A percentile compares a stretch with the other conserved stretches of the same genome.
Conservation (phyloP, 2,329 filamentous ascomycete genomes). For the Calonectria ilicicola region DNA sequence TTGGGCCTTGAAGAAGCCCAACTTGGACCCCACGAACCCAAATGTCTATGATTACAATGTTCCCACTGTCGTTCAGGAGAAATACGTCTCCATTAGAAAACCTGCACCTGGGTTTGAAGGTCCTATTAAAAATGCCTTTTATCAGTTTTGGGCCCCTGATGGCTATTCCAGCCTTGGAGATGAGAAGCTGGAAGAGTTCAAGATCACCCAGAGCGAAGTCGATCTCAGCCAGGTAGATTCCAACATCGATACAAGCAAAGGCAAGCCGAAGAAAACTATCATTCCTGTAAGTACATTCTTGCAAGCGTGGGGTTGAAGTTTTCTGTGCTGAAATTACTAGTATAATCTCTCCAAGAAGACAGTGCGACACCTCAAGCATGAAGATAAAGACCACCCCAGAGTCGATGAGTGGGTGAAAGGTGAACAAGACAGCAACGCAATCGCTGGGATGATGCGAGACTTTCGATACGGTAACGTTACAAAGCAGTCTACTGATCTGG, state of each 20-base stretch:
- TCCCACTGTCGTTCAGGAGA: background rate
- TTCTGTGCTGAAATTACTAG: background rate
- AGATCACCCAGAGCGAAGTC: background rate
- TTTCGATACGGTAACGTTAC: background rate
- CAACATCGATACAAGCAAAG: background rate
- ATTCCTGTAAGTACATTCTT: background rate
- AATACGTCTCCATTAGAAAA: background rate
- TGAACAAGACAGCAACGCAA: background rate
- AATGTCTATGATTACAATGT: background rate
- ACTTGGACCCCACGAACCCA: background rate
- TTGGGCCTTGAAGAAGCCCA: conserved; percentile 12
- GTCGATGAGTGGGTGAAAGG: background rate
- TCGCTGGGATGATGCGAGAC: background rate
- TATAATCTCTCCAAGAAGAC: background rate
- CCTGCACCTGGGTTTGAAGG: background rate
- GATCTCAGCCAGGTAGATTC: background rate
- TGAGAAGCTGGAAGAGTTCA: background rate
- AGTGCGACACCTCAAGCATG: background rate
- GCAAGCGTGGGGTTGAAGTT: too few species aligned
- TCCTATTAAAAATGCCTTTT: background rate
- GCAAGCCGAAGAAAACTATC: background rate
- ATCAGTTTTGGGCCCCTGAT: background rate
- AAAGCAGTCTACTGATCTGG: background rate
- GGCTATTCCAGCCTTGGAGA: background rate
- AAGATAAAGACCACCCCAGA: background rate